Percentiles rank a stretch among this genome's conserved stretches.
phyloP scores from a whole-genome alignment of 352 stramenopile species.

The Ochromonadaceae sp. region DNA sequence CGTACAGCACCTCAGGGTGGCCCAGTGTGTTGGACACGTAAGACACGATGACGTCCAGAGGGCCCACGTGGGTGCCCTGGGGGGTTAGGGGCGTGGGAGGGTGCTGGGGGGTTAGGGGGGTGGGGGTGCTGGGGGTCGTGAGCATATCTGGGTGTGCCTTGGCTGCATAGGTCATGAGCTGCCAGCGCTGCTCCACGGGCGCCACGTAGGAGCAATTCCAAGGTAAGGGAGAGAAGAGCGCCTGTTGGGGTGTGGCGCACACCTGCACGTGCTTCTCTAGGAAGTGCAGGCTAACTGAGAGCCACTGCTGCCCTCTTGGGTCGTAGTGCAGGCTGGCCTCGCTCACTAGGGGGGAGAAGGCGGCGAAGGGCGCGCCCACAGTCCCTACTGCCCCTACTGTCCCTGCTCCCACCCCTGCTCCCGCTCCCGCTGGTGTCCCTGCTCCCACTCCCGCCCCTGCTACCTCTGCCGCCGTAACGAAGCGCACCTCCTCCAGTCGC shows the following conservation, averaged over 20 bases:
- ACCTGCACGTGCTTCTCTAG: neutral
- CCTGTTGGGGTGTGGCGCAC: neutral
- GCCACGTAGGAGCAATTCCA: neutral
- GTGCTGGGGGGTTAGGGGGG: too few species aligned
- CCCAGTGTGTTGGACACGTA: too few species aligned
- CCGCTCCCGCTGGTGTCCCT: too few species aligned
- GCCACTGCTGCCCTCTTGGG: neutral
- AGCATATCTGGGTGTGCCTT: slow-evolving; percentile 3
- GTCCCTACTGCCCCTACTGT: neutral
- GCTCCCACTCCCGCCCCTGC: too few species aligned
- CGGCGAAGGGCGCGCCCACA: neutral
- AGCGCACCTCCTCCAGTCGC: too few species aligned
- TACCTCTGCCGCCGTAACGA: too few species aligned
- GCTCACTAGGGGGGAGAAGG: neutral
- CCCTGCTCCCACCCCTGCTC: neutral
- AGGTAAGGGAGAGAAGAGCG: neutral
- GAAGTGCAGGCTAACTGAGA: neutral
- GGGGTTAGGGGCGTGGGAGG: too few species aligned
- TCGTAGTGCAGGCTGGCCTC: neutral
- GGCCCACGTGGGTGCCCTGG: too few species aligned
- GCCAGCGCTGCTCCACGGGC: neutral
- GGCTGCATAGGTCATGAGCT: neutral
- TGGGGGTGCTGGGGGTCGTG: too few species aligned
- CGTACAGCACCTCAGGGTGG: too few species aligned
- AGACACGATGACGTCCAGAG: too few species aligned